A percentile compares a stretch with the other conserved stretches of the same genome.
Conservation (phyloP, 139 green algal species). For the Penium margaritaceum region DNA sequence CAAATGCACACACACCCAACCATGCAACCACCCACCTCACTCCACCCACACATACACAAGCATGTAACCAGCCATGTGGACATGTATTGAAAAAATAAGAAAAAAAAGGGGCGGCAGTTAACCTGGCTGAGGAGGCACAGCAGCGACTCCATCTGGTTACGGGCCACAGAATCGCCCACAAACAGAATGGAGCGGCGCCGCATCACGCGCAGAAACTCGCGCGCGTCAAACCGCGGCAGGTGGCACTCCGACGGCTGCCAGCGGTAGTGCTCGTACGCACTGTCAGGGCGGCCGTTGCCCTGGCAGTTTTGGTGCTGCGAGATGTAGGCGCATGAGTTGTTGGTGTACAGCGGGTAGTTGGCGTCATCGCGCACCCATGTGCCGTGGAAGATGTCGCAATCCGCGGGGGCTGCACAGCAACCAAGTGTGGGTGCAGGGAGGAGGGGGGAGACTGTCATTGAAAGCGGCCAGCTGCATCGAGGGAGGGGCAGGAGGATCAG, state of each 20-base stretch:
- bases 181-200: constrained; percentile 2
- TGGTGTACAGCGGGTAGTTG: constrained; percentile 4
- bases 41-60: too few relatives aligned
- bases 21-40: too few relatives aligned
- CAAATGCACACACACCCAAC: too few relatives aligned
- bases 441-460: too few relatives aligned
- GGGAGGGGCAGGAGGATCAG: too few relatives aligned
- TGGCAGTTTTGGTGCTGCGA: constrained; percentile 33
- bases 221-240: constrained; percentile 9
- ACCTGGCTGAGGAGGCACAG: constrained; percentile 32
- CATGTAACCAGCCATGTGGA: too few relatives aligned
- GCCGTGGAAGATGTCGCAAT: constrained; percentile 26
- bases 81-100: too few relatives aligned
- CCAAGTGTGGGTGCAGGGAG: too few relatives aligned
- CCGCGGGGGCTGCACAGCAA: constrained; percentile 6
- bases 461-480: too few relatives aligned
- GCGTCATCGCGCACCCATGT: constrained; percentile 5
- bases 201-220: constrained; percentile 14
- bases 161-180: constrained; percentile 27
- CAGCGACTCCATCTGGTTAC: constrained; percentile 36
- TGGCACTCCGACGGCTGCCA: constrained; percentile 3
- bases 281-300: constrained; percentile 31
- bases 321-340: constrained; percentile 18
- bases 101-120: too few relatives aligned
- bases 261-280: constrained; percentile 23